Evolutionary conservation across 2,329 filamentous ascomycete genomes (phyloP).

Genomic region (Plenodomus tracheiphilus): DNA sequence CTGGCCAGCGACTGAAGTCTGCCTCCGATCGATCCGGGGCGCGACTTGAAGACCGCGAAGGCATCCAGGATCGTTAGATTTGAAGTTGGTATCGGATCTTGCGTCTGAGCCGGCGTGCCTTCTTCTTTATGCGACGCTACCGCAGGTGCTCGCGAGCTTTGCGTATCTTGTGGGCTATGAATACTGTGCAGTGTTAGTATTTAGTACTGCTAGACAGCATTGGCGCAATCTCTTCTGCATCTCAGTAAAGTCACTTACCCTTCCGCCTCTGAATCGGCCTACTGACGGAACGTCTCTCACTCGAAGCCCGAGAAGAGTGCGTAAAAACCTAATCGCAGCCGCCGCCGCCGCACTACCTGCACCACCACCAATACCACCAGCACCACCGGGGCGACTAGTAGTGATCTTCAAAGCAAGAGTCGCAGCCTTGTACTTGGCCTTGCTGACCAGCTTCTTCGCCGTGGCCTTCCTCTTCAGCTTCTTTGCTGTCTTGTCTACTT

Average conservation of each 20-base stretch:
- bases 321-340: no score
- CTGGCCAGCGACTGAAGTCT: constrained; percentile 25
- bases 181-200: background rate
- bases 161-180: background rate
- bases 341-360: no score
- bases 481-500: background rate
- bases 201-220: background rate
- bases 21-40: constrained; percentile 2
- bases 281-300: no score
- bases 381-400: no score
- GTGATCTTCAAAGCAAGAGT: background rate
- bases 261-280: no score
- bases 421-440: background rate
- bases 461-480: background rate
- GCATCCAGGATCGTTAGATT: background rate
- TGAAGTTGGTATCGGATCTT: background rate
- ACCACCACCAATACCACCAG: background rate
- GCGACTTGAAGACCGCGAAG: background rate
- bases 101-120: background rate
- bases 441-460: background rate
- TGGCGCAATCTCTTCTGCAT: no score
- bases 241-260: no score
- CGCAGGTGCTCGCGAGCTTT: background rate
- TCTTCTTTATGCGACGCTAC: background rate
- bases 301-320: no score